A percentile compares a stretch with the other conserved stretches of the same genome.
These are phyloP conservation scores for Wickerhamiella azymoides DNA, from an alignment of 805 yeast species.

Conservation along the genomic window DNA sequence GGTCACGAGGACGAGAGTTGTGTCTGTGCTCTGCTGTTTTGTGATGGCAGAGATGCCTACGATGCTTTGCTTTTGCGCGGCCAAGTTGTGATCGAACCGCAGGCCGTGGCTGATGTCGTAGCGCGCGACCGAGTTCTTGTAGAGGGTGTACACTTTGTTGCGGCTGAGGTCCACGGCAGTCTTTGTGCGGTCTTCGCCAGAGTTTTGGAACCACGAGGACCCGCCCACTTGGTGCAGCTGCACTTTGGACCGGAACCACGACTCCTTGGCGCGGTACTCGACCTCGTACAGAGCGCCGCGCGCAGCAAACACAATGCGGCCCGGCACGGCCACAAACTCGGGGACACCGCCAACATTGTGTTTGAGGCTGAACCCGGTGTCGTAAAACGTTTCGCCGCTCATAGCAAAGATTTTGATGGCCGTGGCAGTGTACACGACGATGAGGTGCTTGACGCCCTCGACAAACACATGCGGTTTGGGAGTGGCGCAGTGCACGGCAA, in stretches of 20 bases:
- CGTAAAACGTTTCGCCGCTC: constrained; percentile 53
- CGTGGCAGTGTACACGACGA: constrained; percentile 67
- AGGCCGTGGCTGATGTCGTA: constrained; percentile 5
- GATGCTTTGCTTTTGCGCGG: constrained; percentile 1
- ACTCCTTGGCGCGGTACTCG: constrained; percentile 65
- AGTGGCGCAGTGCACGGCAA: constrained; percentile 59
- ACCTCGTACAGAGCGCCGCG: constrained; percentile 76
- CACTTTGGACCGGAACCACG: constrained; percentile 77
- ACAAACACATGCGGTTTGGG: constrained; percentile 77
- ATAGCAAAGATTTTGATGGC: constrained; percentile 68
- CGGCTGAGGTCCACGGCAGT: constrained; percentile 70
- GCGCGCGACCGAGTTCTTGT: background rate
- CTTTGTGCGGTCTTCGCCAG: constrained; percentile 35
- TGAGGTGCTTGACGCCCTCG: constrained; percentile 54
- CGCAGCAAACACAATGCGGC: constrained; percentile 78
- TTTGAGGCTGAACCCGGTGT: constrained; percentile 77
- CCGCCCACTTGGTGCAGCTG: constrained; percentile 22
- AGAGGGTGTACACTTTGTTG: constrained; percentile 58
- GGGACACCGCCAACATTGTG: constrained; percentile 1
- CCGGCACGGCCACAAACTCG: constrained; percentile 43
- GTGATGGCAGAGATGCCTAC: constrained; percentile 14
- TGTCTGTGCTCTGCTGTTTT: constrained; percentile 2
- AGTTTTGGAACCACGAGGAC: constrained; percentile 17
- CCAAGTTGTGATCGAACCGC: background rate
- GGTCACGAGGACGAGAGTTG: constrained; percentile 15